phyloP scores from a whole-genome alignment of 257 asterid species.

The Cordia subcordata region DNA sequence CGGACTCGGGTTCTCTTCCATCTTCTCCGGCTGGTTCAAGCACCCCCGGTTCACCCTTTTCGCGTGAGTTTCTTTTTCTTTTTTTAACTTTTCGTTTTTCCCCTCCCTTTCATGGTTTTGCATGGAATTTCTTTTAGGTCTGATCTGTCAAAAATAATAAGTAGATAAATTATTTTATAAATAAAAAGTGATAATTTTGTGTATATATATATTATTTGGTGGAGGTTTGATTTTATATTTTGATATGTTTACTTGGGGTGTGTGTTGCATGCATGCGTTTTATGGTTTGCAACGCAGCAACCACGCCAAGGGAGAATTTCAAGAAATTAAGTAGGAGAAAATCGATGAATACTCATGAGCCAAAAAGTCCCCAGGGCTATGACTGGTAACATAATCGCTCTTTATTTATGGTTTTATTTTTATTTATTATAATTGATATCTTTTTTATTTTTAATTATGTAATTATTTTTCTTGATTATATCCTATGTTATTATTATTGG shows the following conservation, averaged over 20 bases:
- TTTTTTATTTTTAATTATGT: too few relatives aligned
- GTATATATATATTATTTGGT: neutral
- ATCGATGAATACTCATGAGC: slow-evolving; percentile 21
- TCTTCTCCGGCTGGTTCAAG: slow-evolving; percentile 51
- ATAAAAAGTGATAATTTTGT: too few relatives aligned
- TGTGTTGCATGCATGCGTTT: neutral
- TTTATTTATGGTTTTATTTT: too few relatives aligned
- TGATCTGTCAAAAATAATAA: too few relatives aligned
- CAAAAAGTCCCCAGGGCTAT: slow-evolving; percentile 28
- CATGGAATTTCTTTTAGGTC: neutral
- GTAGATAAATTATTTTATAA: too few relatives aligned
- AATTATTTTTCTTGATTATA: too few relatives aligned
- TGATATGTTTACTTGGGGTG: too few relatives aligned
- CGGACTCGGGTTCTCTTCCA: slow-evolving; percentile 42
- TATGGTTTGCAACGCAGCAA: slow-evolving; percentile 32
- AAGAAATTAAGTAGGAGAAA: slow-evolving; percentile 54
- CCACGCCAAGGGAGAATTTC: slow-evolving; percentile 48
- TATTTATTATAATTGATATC: too few relatives aligned
- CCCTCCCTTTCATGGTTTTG: neutral
- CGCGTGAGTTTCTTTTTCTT: slow-evolving; percentile 36
- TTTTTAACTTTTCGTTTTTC: too few relatives aligned
- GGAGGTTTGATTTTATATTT: neutral
- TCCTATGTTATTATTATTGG: too few relatives aligned
- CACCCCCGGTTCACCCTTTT: slow-evolving; percentile 30
- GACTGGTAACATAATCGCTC: slow-evolving; percentile 45